phyloP scores from a whole-genome alignment of 257 asterid species.

The Plantago major region DNA sequence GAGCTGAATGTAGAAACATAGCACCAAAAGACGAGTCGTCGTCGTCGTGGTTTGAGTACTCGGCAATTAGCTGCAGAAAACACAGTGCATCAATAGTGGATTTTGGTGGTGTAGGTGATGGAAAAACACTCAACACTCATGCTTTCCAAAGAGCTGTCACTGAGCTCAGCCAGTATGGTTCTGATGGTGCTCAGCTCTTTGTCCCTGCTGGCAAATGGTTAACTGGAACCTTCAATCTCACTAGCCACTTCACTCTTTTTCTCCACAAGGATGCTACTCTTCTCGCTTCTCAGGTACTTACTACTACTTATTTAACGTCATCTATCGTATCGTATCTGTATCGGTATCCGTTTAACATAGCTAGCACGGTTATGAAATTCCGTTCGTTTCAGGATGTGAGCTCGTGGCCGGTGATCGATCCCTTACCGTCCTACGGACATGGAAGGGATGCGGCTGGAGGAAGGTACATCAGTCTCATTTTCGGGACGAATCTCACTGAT shows the following conservation, averaged over 20 bases:
- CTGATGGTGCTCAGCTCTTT: slow-evolving; percentile 57
- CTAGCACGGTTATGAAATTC: not conserved
- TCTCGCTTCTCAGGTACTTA: slow-evolving; percentile 81
- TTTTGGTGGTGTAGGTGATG: slow-evolving; percentile 87
- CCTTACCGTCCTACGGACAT: slow-evolving; percentile 84
- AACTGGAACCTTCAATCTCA: slow-evolving; percentile 80
- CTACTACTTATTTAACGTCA: not conserved
- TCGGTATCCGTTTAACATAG: too few species aligned
- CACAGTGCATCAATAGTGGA: slow-evolving; percentile 76
- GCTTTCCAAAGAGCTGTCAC: slow-evolving; percentile 68
- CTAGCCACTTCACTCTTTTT: slow-evolving; percentile 86
- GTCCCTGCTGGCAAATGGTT: slow-evolving; percentile 91
- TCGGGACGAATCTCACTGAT: slow-evolving; percentile 82
- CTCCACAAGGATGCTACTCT: slow-evolving; percentile 74
- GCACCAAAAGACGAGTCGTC: slow-evolving; percentile 5
- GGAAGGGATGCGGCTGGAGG: slow-evolving; percentile 92
- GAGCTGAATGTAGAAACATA: slow-evolving; percentile 43
- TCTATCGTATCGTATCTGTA: too few species aligned
- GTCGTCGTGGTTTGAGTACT: slow-evolving; percentile 32
- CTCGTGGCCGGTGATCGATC: slow-evolving; percentile 67
- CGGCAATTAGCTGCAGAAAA: slow-evolving; percentile 73
- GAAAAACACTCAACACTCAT: slow-evolving; percentile 60
- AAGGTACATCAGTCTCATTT: slow-evolving; percentile 73
- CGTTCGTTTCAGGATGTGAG: slow-evolving; percentile 54
- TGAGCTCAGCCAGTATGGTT: slow-evolving; percentile 43